Evolutionary conservation across 1,284 basidiomycete species (phyloP).

Genomic region (Inonotus hispidus): DNA sequence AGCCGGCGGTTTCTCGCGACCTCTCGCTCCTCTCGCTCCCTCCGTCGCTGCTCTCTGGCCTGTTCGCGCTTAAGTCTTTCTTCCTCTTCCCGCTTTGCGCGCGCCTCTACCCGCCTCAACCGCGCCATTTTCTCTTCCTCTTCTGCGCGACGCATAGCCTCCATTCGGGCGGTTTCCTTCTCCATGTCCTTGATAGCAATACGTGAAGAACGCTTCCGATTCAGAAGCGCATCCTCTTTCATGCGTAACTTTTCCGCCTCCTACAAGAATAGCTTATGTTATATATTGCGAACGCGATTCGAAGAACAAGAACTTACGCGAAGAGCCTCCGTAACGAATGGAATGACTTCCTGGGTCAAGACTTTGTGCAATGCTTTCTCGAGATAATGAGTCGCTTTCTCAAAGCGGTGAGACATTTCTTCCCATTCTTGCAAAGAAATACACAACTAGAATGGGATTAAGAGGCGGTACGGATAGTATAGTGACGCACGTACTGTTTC

Average conservation of each 20-base stretch:
- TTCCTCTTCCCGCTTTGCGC: slow-evolving; percentile 58
- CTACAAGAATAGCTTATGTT: slow-evolving; percentile 32
- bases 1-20: slow-evolving; percentile 8
- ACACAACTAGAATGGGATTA: slow-evolving; percentile 52
- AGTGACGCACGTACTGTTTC: slow-evolving; percentile 57
- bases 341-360: slow-evolving; percentile 60
- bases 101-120: slow-evolving; percentile 54
- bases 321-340: slow-evolving; percentile 58
- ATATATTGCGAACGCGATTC: not conserved
- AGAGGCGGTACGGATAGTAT: not conserved
- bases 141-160: slow-evolving; percentile 50
- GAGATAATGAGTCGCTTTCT: slow-evolving; percentile 68
- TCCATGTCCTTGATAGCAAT: slow-evolving; percentile 70
- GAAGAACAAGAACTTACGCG: slow-evolving; percentile 36
- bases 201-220: slow-evolving; percentile 80
- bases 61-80: slow-evolving; percentile 54
- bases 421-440: slow-evolving; percentile 81
- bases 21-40: slow-evolving; percentile 46
- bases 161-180: slow-evolving; percentile 58
- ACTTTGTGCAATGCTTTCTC: slow-evolving; percentile 75
- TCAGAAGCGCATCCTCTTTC: slow-evolving; percentile 63
- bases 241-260: slow-evolving; percentile 56
- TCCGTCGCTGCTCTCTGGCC: slow-evolving; percentile 46
- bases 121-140: slow-evolving; percentile 62
- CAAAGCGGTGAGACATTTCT: slow-evolving; percentile 63